Evolutionary conservation across 2,329 filamentous ascomycete species (phyloP).

Genomic region (Alternaria triticimaculans): DNA sequence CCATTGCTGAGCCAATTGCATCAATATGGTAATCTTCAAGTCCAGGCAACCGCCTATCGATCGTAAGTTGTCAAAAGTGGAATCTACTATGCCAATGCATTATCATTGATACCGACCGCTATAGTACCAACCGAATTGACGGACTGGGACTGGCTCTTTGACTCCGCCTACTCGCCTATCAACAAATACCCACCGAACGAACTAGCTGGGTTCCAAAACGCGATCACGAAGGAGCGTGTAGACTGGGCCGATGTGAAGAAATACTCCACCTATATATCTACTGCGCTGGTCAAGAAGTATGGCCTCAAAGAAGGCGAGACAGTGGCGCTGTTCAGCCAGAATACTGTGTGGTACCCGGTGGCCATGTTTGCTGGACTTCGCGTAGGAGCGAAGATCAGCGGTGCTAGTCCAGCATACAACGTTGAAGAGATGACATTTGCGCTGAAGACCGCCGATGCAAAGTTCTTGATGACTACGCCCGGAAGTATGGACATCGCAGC

Average conservation of each 20-base stretch:
- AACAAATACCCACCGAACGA: conserved; percentile 47
- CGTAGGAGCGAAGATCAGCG: conserved; percentile 64
- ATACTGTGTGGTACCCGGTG: conserved; percentile 72
- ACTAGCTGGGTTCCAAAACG: conserved; percentile 64
- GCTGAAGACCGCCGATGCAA: conserved; percentile 63
- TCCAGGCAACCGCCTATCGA: conserved; percentile 54
- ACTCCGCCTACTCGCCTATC: conserved; percentile 61
- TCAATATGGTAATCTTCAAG: conserved; percentile 49
- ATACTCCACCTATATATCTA: conserved; percentile 65
- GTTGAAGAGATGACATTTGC: conserved; percentile 73
- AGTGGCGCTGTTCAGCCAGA: conserved; percentile 67
- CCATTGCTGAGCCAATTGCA: not conserved
- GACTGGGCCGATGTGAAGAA: conserved; percentile 65
- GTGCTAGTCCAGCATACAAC: conserved; percentile 70
- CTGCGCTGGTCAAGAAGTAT: conserved; percentile 63
- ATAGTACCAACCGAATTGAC: conserved; percentile 62
- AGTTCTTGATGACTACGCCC: conserved; percentile 64
- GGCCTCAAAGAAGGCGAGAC: conserved; percentile 62
- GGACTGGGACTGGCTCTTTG: conserved; percentile 69
- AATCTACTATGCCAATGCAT: not conserved
- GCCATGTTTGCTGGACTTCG: conserved; percentile 65
- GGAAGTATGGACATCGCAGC: conserved; percentile 62
- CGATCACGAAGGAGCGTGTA: conserved; percentile 64
- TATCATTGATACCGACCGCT: conserved; percentile 5
- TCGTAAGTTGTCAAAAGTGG: conserved; percentile 29